Evolutionary conservation across 495 filamentous ascomycete genomes (phyloP).

Genomic region (Jackrogersella multiformis): DNA sequence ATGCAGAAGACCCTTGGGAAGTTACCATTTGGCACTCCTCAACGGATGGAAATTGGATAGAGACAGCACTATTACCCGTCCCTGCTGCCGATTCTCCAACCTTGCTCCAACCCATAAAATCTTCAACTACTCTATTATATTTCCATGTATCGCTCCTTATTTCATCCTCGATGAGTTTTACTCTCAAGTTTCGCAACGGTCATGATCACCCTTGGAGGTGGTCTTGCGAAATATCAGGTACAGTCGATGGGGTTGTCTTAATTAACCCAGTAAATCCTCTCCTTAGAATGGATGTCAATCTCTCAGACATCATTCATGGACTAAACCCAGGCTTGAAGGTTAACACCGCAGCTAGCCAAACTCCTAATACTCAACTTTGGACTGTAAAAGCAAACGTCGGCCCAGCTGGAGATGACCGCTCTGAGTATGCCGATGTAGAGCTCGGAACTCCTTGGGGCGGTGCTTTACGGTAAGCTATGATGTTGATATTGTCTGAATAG

Average conservation of each 20-base stretch:
- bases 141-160: slow-evolving; percentile 56
- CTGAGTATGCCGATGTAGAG: slow-evolving; percentile 62
- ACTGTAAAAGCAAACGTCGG: slow-evolving; percentile 65
- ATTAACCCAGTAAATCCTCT: slow-evolving; percentile 47
- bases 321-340: slow-evolving; percentile 68
- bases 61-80: slow-evolving; percentile 52
- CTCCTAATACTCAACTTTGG: slow-evolving; percentile 77
- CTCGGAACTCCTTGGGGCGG: slow-evolving; percentile 71
- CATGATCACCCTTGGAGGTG: slow-evolving; percentile 73
- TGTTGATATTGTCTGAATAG: background rate
- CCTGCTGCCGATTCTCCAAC: slow-evolving; percentile 49
- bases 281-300: slow-evolving; percentile 48
- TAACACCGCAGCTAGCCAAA: slow-evolving; percentile 67
- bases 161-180: slow-evolving; percentile 68
- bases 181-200: slow-evolving; percentile 73
- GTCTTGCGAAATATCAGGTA: slow-evolving; percentile 69
- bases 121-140: slow-evolving; percentile 52
- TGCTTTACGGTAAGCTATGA: slow-evolving; percentile 54
- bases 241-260: slow-evolving; percentile 71
- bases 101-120: slow-evolving; percentile 48
- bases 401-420: slow-evolving; percentile 62
- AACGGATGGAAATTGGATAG: slow-evolving; percentile 57
- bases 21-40: slow-evolving; percentile 81
- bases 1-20: slow-evolving; percentile 71
- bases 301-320: slow-evolving; percentile 68